Evolutionary conservation across 78 protist genomes (phyloP).

Genomic region (Diacronema lutheri): DNA sequence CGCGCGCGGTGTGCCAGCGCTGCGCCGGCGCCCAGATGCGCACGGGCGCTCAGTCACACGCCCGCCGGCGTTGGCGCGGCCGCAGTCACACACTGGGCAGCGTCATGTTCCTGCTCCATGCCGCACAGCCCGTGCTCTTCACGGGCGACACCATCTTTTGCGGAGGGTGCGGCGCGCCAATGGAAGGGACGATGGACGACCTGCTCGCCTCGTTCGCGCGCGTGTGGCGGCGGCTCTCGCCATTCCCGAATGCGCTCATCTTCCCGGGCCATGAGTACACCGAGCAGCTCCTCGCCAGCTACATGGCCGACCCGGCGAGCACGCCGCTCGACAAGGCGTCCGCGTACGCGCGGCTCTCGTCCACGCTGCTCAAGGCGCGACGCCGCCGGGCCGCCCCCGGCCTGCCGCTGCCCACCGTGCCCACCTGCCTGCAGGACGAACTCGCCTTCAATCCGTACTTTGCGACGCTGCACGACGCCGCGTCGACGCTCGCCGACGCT

Average conservation of each 20-base stretch:
- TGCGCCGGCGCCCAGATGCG: too few relatives aligned
- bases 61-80: too few relatives aligned
- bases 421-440: not conserved
- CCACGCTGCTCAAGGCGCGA: too few relatives aligned
- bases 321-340: too few relatives aligned
- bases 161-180: conserved; percentile 20
- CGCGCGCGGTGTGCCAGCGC: too few relatives aligned
- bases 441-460: not conserved
- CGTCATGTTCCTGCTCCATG: not conserved
- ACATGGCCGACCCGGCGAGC: too few relatives aligned
- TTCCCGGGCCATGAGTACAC: conserved; percentile 20
- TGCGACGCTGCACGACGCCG: not conserved
- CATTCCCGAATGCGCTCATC: not conserved
- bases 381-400: too few relatives aligned
- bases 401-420: not conserved
- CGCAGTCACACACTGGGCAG: conserved; percentile 4
- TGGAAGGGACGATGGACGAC: not conserved
- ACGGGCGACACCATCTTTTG: conserved; percentile 7
- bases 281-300: not conserved
- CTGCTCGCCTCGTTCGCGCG: not conserved
- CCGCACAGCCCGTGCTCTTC: not conserved
- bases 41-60: too few relatives aligned
- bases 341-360: too few relatives aligned
- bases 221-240: not conserved
- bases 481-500: too few relatives aligned